phyloP scores from a whole-genome alignment of 2,329 filamentous ascomycete genomes.

The Fusarium floridanum region DNA sequence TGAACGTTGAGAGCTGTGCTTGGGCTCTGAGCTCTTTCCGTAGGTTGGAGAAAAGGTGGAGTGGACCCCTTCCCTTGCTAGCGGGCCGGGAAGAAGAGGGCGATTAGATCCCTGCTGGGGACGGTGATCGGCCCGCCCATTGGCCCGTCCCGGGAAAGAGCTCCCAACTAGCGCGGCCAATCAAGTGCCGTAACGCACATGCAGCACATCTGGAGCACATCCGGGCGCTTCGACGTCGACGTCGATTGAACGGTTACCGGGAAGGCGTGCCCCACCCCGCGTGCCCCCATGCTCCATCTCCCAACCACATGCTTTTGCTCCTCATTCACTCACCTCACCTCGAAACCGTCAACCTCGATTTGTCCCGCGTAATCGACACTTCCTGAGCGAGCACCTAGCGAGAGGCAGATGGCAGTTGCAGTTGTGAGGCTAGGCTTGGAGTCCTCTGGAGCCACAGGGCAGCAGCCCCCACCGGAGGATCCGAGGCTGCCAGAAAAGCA shows the following conservation, averaged over 20 bases:
- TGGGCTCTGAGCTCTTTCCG: constrained; percentile 27
- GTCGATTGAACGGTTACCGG: constrained; percentile 48
- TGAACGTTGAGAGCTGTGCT: neutral
- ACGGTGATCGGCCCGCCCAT: constrained; percentile 52
- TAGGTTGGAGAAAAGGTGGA: constrained; percentile 22
- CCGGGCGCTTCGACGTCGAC: constrained; percentile 50
- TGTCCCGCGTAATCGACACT: constrained; percentile 6
- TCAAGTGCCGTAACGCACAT: constrained; percentile 49
- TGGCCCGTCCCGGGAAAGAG: constrained; percentile 47
- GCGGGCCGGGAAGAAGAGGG: constrained; percentile 47
- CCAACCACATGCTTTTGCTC: constrained; percentile 51
- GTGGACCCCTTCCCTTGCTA: constrained; percentile 36
- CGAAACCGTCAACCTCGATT: constrained; percentile 15
- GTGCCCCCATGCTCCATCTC: constrained; percentile 44
- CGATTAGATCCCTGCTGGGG: constrained; percentile 53
- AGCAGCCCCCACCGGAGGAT: constrained; percentile 12
- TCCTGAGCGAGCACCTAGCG: neutral
- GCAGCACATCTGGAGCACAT: constrained; percentile 43
- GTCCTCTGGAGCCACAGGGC: constrained; percentile 14
- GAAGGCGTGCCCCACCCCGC: constrained; percentile 45
- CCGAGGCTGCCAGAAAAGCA: constrained; percentile 25
- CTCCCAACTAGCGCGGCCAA: constrained; percentile 51
- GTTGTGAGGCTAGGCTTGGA: constrained; percentile 1
- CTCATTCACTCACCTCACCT: constrained; percentile 32
- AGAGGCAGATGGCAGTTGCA: neutral